Conservation (phyloP, 140 eudicot genomes). For the Cichorium intybus region DNA sequence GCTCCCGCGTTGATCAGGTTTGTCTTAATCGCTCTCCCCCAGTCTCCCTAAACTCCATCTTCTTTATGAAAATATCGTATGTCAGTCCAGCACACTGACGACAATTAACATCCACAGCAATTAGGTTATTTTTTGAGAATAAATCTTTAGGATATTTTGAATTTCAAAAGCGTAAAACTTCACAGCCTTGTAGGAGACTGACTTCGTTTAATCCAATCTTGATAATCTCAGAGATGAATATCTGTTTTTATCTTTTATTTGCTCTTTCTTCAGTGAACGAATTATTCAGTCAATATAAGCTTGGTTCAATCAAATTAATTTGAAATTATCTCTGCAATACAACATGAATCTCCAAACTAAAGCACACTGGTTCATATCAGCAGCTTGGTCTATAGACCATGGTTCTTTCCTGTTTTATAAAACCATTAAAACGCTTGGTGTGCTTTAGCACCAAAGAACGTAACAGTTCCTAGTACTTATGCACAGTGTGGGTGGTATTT, state of each 20-base stretch:
- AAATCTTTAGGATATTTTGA: constrained; percentile 2
- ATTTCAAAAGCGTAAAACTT: not conserved
- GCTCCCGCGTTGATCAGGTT: constrained; percentile 80
- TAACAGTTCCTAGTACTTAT: not conserved
- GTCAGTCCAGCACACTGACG: constrained; percentile 14
- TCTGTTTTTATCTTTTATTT: not conserved
- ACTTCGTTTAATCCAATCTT: constrained; percentile 7
- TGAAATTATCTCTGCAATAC: not conserved
- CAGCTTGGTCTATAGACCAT: not conserved
- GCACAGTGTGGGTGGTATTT: not conserved
- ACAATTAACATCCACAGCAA: not conserved
- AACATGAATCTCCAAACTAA: not conserved
- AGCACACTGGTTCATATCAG: not conserved
- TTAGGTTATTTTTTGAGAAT: not conserved
- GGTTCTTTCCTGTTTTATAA: not conserved
- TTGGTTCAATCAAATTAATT: not conserved
- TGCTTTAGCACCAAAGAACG: not conserved
- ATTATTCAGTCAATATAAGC: not conserved
- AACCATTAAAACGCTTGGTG: not conserved
- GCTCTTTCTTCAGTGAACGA: not conserved
- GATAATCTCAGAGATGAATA: constrained; percentile 1
- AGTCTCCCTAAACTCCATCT: not conserved
- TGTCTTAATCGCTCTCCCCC: not conserved
- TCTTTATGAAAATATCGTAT: not conserved
- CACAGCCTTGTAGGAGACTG: not conserved